Conservation (phyloP, 176 grass and related monocot species). For the Cymbopogon citratus region DNA sequence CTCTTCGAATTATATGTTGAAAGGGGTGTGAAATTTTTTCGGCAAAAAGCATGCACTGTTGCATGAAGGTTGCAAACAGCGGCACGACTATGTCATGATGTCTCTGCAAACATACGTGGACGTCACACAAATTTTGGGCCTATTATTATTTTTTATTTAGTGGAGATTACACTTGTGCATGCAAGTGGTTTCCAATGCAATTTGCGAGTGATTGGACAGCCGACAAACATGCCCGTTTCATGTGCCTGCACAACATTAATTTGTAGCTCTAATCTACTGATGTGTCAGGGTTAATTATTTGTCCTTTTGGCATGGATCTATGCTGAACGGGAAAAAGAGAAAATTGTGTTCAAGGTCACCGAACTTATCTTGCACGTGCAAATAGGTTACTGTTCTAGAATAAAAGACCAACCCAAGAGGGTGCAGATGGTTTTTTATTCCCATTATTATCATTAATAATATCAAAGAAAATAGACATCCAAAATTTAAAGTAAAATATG, state of each 20-base stretch:
- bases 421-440: too few relatives aligned
- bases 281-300: neutral
- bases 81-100: neutral
- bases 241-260: neutral
- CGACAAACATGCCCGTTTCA: neutral
- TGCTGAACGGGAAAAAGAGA: neutral
- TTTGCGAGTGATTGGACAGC: neutral
- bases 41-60: neutral
- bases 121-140: neutral
- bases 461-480: too few relatives aligned
- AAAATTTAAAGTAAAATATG: too few relatives aligned
- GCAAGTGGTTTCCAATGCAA: slow-evolving; percentile 5
- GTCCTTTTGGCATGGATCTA: neutral
- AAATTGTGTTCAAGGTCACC: neutral
- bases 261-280: neutral
- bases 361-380: neutral
- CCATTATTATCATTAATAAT: too few relatives aligned
- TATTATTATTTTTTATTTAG: neutral
- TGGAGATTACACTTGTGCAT: neutral
- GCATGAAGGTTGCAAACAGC: slow-evolving; percentile 6
- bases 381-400: neutral
- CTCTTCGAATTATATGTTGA: slow-evolving; percentile 11
- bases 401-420: neutral
- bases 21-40: neutral
- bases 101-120: slow-evolving; percentile 16